Evolutionary conservation across 2,329 filamentous ascomycete genomes (phyloP), one percentile per base, ranked within the genome.

Genomic region (Metarhizium album): DNA sequence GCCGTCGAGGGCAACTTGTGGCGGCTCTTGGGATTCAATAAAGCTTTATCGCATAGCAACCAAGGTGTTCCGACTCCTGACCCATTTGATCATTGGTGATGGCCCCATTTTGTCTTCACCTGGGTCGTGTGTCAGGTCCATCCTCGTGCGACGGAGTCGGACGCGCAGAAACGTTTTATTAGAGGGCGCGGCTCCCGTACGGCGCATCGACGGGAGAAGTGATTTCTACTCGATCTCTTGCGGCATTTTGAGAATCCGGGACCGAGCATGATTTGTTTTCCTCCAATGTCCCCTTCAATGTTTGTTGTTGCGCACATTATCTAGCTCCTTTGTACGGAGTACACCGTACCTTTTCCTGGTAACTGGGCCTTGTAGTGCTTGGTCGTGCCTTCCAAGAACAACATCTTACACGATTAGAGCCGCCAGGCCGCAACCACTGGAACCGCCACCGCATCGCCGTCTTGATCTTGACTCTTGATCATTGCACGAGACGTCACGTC

Each of bases 11-110:
- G 46, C 33, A 45, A 13, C 13, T 18, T 20, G 20, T 31, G 24
- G 20, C 16, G 16, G 16, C 13, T 24, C 2, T 31, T 42, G 8
- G 16, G 9, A n/a, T 22, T 43, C 45, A 47, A 51, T 47, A 47
- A 23, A 51, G 24, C 33, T 42, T 23, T 18, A 47, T 47, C 20
- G 49, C 49, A 51, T 51, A 47, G 37, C 49, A 47, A 51, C 49
- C 23, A 47, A 43, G 4, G n/a, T n/a, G n/a, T n/a, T n/a, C n/a
- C n/a, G 5, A 18, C 4, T 43, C 18, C 22, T 43, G 40, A 43
- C 20, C 14, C 40, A 43, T 43, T 43, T 24, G 14, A 16, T n/a
- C 9, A n/a, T 24, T 43, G 40, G 16, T 24, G 20, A 43, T 43
- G 40, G 40, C 4, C 2, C 40, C 40, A 24, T 43, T 13, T 4